Evolutionary conservation across 345 rosid species (phyloP), one percentile per base, ranked within the genome.

Genomic region (Rhizophora apiculata): DNA sequence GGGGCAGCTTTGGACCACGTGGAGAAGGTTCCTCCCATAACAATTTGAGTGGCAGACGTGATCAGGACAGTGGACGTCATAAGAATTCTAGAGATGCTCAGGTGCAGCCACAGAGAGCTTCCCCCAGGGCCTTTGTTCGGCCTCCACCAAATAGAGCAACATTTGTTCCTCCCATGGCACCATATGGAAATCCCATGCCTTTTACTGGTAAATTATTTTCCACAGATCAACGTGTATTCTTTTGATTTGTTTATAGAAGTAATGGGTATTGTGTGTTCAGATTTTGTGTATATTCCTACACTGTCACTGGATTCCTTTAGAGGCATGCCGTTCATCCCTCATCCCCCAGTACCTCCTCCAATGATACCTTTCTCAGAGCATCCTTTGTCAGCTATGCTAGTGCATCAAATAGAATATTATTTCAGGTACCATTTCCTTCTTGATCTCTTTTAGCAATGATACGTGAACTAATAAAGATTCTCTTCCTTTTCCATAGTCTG

Each of bases 331-430:
- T 69, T 72, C 68, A 71, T 75, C 57, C 39, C 82, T 55, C 79
- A 68, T 52, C 68, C 76, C 48, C 81, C 83, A 5, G 73, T 80
- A 52, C 65, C 78, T 72, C 56, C 78, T 36, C 31, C 83, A 53
- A 24, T 82, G 56, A 20, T 84, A 62, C 82, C 86, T 64, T 60
- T 55, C 54, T 67, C 80, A 31, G 85, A 82, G 26, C 63, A 73
- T 72, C 60, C 73, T 57, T 46, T 85, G 63, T 46, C 74, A 58
- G 69, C 62, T n/a, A 49, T 67, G 77, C 32, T 88, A 80, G 65
- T 82, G 54, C 49, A 58, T 53, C 93, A 88, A 76, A 88, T 88
- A 57, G 86, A 88, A 52, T 88, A 84, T 73, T 88, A 88, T 77
- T 88, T 88, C 86, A 88, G 93, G 93, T 85, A 71, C 32, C 46